Percentiles rank a stretch among this genome's conserved stretches.
phyloP scores from a whole-genome alignment of 768 basidiomycete genomes.

The Jaapia argillacea region DNA sequence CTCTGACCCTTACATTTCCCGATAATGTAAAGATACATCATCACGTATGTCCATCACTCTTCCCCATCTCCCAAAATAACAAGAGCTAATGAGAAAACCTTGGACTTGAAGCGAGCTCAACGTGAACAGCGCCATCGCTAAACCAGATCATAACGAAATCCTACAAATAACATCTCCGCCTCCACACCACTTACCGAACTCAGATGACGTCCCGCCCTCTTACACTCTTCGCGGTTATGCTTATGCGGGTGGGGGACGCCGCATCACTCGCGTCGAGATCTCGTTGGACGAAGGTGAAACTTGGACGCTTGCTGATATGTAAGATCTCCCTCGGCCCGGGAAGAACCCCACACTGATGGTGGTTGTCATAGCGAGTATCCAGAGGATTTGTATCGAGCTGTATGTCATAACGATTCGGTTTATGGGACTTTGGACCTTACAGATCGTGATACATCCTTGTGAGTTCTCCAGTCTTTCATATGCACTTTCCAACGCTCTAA shows the following conservation, averaged over 20 bases:
- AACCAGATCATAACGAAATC: slow-evolving; percentile 44
- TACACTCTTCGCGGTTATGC: slow-evolving; percentile 48
- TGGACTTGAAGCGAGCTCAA: slow-evolving; percentile 52
- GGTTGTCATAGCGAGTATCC: slow-evolving; percentile 26
- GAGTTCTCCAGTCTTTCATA: too few relatives aligned
- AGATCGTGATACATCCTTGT: slow-evolving; percentile 39
- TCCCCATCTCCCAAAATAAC: slow-evolving; percentile 1
- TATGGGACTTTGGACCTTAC: slow-evolving; percentile 42
- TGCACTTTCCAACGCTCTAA: too few relatives aligned
- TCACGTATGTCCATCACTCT: slow-evolving; percentile 18
- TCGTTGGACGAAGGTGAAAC: slow-evolving; percentile 41
- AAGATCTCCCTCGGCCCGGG: too few relatives aligned
- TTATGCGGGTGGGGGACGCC: slow-evolving; percentile 50
- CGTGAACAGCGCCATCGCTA: slow-evolving; percentile 46
- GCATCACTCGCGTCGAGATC: slow-evolving; percentile 48
- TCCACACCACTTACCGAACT: background rate
- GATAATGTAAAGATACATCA: slow-evolving; percentile 18
- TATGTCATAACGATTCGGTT: slow-evolving; percentile 24
- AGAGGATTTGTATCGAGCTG: slow-evolving; percentile 37
- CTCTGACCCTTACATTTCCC: slow-evolving; percentile 3
- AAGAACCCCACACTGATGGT: too few relatives aligned
- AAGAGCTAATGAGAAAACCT: slow-evolving; percentile 17
- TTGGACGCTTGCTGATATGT: slow-evolving; percentile 38
- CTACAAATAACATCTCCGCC: slow-evolving; percentile 13
- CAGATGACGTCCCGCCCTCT: slow-evolving; percentile 8